A percentile compares a stretch with the other conserved stretches of the same genome.
Evolutionary conservation across 441 rosid species (phyloP).

Genomic region (Dalechampia spathulata): DNA sequence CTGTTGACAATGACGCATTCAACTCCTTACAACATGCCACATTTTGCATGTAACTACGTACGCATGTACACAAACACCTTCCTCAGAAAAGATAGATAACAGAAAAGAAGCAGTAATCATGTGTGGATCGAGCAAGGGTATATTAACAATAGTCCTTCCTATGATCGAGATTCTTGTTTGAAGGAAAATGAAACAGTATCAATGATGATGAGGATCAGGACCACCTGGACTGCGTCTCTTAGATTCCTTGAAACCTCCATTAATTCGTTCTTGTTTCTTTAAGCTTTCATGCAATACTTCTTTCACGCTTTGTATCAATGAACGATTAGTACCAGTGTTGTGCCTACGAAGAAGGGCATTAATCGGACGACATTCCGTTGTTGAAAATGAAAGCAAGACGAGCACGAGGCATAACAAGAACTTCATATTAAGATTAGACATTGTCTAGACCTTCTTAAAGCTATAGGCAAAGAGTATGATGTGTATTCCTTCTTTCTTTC

Average conservation of each 20-base stretch:
- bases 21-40: too few species aligned
- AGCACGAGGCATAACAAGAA: slow-evolving; percentile 22
- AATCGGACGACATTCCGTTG: slow-evolving; percentile 31
- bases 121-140: too few species aligned
- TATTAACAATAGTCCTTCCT: too few species aligned
- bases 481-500: too few species aligned
- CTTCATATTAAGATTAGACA: slow-evolving; percentile 5
- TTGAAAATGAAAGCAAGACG: slow-evolving; percentile 25
- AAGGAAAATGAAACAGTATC: too few species aligned
- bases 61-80: too few species aligned
- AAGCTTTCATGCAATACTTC: slow-evolving; percentile 39
- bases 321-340: slow-evolving; percentile 4
- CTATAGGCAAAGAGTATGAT: slow-evolving; percentile 25
- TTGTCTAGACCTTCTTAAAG: too few species aligned
- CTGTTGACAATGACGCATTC: too few species aligned
- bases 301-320: slow-evolving; percentile 36
- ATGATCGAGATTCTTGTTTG: too few species aligned
- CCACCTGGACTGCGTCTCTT: slow-evolving; percentile 67
- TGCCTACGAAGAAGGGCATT: slow-evolving; percentile 8
- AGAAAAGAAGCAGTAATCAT: too few species aligned
- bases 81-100: too few species aligned
- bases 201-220: slow-evolving; percentile 70
- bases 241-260: slow-evolving; percentile 30
- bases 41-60: too few species aligned
- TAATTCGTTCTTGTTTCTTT: slow-evolving; percentile 21